These are phyloP conservation scores for Hymenoscyphus scutula DNA, from an alignment of 2,329 filamentous ascomycete species.

Conservation along the genomic window DNA sequence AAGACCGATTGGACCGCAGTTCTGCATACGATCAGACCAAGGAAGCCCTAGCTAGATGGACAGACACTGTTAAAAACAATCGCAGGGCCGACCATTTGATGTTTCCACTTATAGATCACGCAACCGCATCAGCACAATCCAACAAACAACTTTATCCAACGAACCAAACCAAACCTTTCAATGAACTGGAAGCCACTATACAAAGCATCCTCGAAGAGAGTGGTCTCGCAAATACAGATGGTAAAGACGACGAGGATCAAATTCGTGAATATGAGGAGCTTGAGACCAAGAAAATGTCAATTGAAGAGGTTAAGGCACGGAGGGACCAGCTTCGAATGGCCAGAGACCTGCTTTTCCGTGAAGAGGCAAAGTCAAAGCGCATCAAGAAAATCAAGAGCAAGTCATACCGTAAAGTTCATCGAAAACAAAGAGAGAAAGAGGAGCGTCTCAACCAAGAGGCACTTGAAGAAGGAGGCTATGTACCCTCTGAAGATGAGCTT, in stretches of 20 bases:
- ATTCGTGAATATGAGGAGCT: slow-evolving; percentile 68
- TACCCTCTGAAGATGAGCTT: slow-evolving; percentile 61
- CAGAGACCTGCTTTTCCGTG: slow-evolving; percentile 81
- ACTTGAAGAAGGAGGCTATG: slow-evolving; percentile 56
- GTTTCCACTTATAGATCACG: slow-evolving; percentile 78
- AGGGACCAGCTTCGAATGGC: slow-evolving; percentile 73
- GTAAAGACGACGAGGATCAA: slow-evolving; percentile 59
- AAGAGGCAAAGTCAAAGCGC: slow-evolving; percentile 83
- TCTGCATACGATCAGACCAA: slow-evolving; percentile 90
- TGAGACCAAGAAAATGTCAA: slow-evolving; percentile 68
- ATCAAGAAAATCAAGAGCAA: slow-evolving; percentile 99
- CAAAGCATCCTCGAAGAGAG: slow-evolving; percentile 87
- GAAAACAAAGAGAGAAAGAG: slow-evolving; percentile 67
- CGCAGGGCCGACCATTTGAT: slow-evolving; percentile 84
- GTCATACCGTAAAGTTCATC: slow-evolving; percentile 86
- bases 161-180: slow-evolving; percentile 63
- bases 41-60: slow-evolving; percentile 86
- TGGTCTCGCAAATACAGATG: slow-evolving; percentile 62
- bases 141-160: slow-evolving; percentile 65
- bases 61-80: slow-evolving; percentile 92
- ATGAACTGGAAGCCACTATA: slow-evolving; percentile 82
- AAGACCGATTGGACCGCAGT: slow-evolving; percentile 77
- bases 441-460: slow-evolving; percentile 56
- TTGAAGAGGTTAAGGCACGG: slow-evolving; percentile 70
- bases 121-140: slow-evolving; percentile 55